Conservation (phyloP, 495 filamentous ascomycete genomes). For the Aspergillus egyptiacus region DNA sequence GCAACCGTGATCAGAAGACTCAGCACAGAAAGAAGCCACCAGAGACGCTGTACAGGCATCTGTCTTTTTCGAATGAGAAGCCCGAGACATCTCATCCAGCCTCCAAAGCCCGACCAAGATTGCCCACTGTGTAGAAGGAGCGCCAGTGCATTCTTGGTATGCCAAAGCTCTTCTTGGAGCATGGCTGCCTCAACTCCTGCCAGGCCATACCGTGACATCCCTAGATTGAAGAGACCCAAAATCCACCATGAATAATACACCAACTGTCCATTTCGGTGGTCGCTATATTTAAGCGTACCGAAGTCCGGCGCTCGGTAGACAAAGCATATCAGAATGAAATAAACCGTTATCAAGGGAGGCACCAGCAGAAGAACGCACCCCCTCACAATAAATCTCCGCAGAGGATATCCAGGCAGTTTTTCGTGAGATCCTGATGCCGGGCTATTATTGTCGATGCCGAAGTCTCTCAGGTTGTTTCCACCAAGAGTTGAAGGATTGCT, state of each 20-base stretch:
- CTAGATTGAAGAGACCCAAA: neutral
- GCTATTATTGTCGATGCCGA: no score
- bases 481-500: no score
- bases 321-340: neutral
- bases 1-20: neutral
- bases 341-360: slow-evolving; percentile 3
- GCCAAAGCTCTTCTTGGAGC: neutral
- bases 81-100: neutral
- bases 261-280: neutral
- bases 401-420: no score
- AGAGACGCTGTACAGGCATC: neutral
- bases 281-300: neutral
- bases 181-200: neutral
- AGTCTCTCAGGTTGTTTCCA: no score
- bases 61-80: neutral
- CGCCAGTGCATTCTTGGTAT: neutral
- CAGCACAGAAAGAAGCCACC: neutral
- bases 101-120: neutral
- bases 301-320: neutral
- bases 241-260: neutral
- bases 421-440: no score
- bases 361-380: slow-evolving; percentile 1
- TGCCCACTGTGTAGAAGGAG: neutral
- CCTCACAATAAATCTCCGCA: neutral
- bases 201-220: neutral